phyloP scores from a whole-genome alignment of 2,329 filamentous ascomycete genomes.

The Trichoderma afroharzianum region DNA sequence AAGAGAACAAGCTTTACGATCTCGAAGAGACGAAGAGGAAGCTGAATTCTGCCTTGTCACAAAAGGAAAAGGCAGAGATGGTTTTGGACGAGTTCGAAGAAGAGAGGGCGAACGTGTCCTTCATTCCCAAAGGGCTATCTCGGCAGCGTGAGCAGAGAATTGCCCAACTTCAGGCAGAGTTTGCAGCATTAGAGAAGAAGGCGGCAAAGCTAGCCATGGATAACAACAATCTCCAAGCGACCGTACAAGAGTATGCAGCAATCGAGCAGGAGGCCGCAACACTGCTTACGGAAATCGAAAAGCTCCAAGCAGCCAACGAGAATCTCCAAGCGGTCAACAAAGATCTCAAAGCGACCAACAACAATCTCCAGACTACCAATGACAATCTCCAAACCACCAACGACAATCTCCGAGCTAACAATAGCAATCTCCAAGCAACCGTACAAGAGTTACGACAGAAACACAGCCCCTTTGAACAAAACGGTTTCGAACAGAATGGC shows the following conservation, averaged over 20 bases:
- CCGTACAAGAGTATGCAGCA: constrained; percentile 41
- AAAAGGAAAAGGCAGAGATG: constrained; percentile 55
- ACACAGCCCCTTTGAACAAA: background rate
- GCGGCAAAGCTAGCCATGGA: constrained; percentile 34
- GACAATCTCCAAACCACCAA: background rate
- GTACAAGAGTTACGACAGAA: constrained; percentile 16
- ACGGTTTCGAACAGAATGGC: background rate
- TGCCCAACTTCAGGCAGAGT: constrained; percentile 61
- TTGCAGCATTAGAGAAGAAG: constrained; percentile 38
- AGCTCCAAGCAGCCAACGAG: constrained; percentile 43
- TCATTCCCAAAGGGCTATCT: constrained; percentile 69
- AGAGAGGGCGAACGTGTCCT: constrained; percentile 75
- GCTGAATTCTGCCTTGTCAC: constrained; percentile 48
- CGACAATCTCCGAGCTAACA: background rate
- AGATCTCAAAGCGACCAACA: background rate
- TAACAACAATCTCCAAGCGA: background rate
- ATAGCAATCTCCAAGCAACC: background rate
- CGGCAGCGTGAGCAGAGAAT: constrained; percentile 72
- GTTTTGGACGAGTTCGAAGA: constrained; percentile 67
- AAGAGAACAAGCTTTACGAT: constrained; percentile 46
- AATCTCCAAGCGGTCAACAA: constrained; percentile 32
- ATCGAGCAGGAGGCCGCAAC: constrained; percentile 50
- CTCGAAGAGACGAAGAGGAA: constrained; percentile 51
- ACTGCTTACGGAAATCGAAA: constrained; percentile 44
- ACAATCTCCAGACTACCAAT: background rate